These are phyloP conservation scores for Saccharomycopsis amapae DNA, from an alignment of 805 yeast species.

Conservation along the genomic window DNA sequence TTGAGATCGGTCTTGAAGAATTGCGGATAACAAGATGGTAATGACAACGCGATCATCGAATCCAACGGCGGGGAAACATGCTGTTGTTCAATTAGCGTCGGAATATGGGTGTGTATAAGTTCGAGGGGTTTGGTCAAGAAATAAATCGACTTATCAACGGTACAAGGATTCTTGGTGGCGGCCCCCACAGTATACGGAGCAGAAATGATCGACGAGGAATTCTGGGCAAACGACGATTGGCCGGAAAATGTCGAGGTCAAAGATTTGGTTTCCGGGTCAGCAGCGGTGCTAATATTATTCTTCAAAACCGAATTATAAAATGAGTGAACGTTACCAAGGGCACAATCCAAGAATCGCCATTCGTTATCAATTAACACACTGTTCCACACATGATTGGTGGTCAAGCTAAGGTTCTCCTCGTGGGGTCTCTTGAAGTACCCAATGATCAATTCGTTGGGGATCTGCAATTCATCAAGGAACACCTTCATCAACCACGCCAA, in stretches of 20 bases:
- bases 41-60: constrained; percentile 63
- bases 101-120: constrained; percentile 79
- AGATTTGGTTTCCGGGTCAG: no score
- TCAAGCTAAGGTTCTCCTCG: constrained; percentile 37
- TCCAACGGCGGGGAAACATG: constrained; percentile 83
- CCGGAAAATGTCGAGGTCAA: no score
- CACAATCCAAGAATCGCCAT: constrained; percentile 74
- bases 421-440: constrained; percentile 84
- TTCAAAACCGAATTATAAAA: constrained; percentile 40
- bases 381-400: constrained; percentile 85
- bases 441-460: constrained; percentile 67
- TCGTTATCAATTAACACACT: constrained; percentile 61
- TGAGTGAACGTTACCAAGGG: constrained; percentile 53
- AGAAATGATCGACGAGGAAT: neutral
- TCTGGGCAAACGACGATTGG: neutral
- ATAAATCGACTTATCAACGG: constrained; percentile 46
- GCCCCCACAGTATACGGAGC: neutral
- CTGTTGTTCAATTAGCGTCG: constrained; percentile 70
- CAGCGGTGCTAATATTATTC: constrained; percentile 17
- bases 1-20: constrained; percentile 54
- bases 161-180: neutral
- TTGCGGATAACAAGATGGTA: constrained; percentile 85
- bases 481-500: constrained; percentile 69
- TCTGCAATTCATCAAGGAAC: constrained; percentile 60
- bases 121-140: constrained; percentile 73